Percentiles rank a stretch among this genome's conserved stretches.
phyloP scores from a whole-genome alignment of 1,284 basidiomycete species.

The Trametes pubescens region DNA sequence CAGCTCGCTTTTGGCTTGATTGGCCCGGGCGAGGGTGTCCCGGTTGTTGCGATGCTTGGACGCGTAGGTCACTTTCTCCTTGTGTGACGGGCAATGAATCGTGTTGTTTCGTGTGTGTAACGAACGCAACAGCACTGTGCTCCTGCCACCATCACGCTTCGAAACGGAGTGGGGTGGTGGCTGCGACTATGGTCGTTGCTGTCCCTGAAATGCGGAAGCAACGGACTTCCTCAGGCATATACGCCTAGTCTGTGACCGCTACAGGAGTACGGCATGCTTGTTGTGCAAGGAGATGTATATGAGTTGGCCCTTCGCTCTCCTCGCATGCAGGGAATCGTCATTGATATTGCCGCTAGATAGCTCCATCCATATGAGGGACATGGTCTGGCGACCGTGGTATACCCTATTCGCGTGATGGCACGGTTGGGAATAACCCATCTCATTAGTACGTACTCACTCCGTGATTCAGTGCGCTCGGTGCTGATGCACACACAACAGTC shows the following conservation, averaged over 20 bases:
- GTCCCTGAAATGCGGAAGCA: too few species aligned
- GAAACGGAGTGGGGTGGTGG: too few species aligned
- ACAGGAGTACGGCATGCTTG: too few species aligned
- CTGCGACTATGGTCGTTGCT: too few species aligned
- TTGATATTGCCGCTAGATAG: slow-evolving; percentile 46
- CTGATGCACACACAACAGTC: slow-evolving; percentile 52
- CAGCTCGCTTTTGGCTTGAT: slow-evolving; percentile 80
- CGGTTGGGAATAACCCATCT: slow-evolving; percentile 75
- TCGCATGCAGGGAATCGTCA: background rate
- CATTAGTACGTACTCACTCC: slow-evolving; percentile 62
- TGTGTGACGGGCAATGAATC: too few species aligned
- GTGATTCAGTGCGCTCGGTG: background rate
- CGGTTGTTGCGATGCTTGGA: slow-evolving; percentile 87
- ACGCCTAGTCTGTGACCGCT: too few species aligned
- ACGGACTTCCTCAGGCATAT: too few species aligned
- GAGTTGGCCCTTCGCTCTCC: background rate
- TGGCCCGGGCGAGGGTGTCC: slow-evolving; percentile 62
- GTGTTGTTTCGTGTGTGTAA: too few species aligned
- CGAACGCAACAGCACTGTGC: too few species aligned
- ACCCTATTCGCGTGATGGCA: slow-evolving; percentile 81
- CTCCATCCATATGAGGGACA: slow-evolving; percentile 89
- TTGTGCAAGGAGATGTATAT: too few species aligned
- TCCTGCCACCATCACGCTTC: too few species aligned
- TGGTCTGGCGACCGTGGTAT: slow-evolving; percentile 69
- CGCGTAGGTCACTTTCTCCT: slow-evolving; percentile 53